A percentile compares a stretch with the other conserved stretches of the same genome.
Evolutionary conservation across 1,284 basidiomycete species (phyloP).

Genomic region (Ustilago shanxiensis): DNA sequence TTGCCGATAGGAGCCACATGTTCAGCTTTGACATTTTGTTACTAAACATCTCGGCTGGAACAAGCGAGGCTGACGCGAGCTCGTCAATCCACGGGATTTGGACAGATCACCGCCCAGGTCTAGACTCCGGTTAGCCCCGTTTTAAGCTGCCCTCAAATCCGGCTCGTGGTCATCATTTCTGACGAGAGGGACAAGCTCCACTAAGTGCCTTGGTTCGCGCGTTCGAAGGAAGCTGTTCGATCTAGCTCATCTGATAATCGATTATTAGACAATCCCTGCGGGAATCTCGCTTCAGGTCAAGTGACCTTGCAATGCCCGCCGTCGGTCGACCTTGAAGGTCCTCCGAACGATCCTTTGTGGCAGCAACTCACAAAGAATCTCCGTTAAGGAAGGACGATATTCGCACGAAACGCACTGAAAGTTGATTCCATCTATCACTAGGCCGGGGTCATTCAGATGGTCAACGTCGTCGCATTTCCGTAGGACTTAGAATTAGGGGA

Average conservation of each 20-base stretch:
- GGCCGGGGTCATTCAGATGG: too few species aligned
- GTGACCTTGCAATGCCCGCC: background rate
- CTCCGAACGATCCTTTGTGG: too few species aligned
- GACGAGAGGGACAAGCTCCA: too few species aligned
- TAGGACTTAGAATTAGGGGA: too few species aligned
- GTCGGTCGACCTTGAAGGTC: too few species aligned
- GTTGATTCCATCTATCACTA: too few species aligned
- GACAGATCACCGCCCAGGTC: background rate
- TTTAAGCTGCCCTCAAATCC: background rate
- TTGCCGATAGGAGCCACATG: conserved; percentile 2
- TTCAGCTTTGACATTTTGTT: background rate
- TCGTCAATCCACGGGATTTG: background rate
- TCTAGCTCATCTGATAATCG: background rate
- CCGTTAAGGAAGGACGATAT: too few species aligned
- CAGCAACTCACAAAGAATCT: too few species aligned
- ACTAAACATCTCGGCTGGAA: background rate
- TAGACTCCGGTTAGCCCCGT: background rate
- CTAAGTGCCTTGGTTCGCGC: background rate
- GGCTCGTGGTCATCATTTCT: background rate
- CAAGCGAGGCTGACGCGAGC: conserved; percentile 1
- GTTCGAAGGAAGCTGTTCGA: background rate
- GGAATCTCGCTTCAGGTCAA: background rate
- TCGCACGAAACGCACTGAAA: too few species aligned
- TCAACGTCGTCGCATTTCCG: too few species aligned
- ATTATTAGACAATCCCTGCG: background rate